Evolutionary conservation across 768 basidiomycete species (phyloP).

Genomic region (Lactifluus volemus): DNA sequence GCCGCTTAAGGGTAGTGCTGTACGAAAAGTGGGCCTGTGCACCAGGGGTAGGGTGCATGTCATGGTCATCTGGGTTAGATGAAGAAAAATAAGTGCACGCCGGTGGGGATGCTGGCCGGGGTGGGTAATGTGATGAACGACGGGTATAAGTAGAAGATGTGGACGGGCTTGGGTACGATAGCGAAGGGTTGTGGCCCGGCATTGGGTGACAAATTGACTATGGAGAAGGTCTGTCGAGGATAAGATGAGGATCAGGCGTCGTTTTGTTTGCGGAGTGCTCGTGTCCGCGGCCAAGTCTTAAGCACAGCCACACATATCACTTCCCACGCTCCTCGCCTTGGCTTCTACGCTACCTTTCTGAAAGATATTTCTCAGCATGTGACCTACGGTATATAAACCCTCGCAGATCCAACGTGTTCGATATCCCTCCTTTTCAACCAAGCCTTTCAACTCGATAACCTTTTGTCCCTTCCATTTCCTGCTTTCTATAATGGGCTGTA

Average conservation of each 20-base stretch:
- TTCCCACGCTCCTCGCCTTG: no score
- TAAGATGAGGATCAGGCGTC: no score
- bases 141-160: conserved; percentile 2
- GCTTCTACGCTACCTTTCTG: no score
- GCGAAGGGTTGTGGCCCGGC: not conserved
- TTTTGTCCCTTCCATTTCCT: not conserved
- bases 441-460: not conserved
- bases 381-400: no score
- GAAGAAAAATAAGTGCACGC: conserved; percentile 74
- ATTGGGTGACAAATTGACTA: not conserved
- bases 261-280: no score
- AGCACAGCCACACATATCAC: no score
- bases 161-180: not conserved
- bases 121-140: not conserved
- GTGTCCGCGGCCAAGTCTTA: no score
- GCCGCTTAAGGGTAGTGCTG: conserved; percentile 70
- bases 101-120: conserved; percentile 51
- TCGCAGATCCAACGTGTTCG: no score
- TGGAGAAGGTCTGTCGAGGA: no score
- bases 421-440: not conserved
- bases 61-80: conserved; percentile 38
- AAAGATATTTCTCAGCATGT: no score
- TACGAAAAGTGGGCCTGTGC: conserved; percentile 74
- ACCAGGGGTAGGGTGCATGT: conserved; percentile 45
- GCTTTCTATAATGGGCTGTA: no score